phyloP scores from a whole-genome alignment of 495 filamentous ascomycete genomes.

The Cercophora newfieldiana region DNA sequence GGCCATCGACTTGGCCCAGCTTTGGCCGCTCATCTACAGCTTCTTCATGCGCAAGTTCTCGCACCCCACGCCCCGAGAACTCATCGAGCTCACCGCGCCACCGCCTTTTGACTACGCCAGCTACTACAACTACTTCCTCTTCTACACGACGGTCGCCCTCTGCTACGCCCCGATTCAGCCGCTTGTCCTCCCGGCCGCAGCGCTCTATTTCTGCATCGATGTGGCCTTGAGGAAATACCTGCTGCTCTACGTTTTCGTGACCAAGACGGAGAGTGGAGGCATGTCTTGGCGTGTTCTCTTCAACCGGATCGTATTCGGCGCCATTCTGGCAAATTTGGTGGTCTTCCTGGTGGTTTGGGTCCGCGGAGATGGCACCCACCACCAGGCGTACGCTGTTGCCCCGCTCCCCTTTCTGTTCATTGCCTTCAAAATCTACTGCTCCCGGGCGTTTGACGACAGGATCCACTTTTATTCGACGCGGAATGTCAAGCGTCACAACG shows the following conservation, averaged over 20 bases:
- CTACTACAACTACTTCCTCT: constrained; percentile 97
- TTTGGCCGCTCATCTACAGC: constrained; percentile 76
- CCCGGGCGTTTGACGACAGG: constrained; percentile 69
- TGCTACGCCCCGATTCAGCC: constrained; percentile 87
- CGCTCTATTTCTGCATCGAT: constrained; percentile 87
- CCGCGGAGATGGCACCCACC: constrained; percentile 50
- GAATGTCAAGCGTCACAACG: constrained; percentile 58
- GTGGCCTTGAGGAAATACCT: constrained; percentile 93
- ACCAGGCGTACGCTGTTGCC: constrained; percentile 63
- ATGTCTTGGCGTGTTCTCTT: constrained; percentile 87
- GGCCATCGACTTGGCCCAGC: constrained; percentile 82
- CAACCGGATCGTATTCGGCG: constrained; percentile 87
- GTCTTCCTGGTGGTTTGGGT: constrained; percentile 73
- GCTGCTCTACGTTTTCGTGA: constrained; percentile 90
- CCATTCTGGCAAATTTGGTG: constrained; percentile 75
- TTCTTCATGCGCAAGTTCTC: constrained; percentile 82
- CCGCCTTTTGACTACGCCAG: constrained; percentile 91
- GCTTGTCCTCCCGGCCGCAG: constrained; percentile 83
- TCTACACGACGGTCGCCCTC: constrained; percentile 86
- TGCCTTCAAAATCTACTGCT: constrained; percentile 85
- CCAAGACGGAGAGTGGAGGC: constrained; percentile 95
- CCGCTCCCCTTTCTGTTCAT: constrained; percentile 81
- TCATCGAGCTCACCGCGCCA: constrained; percentile 92
- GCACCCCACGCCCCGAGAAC: constrained; percentile 83
- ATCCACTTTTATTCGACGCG: constrained; percentile 72